Evolutionary conservation across 2,329 filamentous ascomycete species (phyloP), one percentile per base, ranked within the genome.

Genomic region (Colletotrichum theobromicola): DNA sequence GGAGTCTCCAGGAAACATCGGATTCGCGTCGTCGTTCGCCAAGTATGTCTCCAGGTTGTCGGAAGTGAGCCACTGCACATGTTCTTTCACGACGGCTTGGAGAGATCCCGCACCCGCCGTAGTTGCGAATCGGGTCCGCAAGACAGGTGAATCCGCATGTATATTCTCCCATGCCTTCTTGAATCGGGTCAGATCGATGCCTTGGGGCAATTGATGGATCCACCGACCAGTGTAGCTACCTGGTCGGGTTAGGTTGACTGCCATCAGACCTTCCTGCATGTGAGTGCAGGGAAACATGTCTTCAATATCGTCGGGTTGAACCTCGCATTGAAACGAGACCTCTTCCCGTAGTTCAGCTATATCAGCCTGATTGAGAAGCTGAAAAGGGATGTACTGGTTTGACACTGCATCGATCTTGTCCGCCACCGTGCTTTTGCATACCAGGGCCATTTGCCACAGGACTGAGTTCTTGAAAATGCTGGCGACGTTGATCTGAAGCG

Each of bases 1-100:
- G 0, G 77, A 75, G 2, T 68, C 63, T 9, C 79, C 79, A 7
- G 79, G 74, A 3, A 69, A 69, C 76, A 80, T 80, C 13, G 61
- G 61, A 21, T 74, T 42, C 6, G 74, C 42, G 15, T 74, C 64
- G n/a, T 74, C 70, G 7, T 62, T 10, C 2, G 65, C 53, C 7
- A 75, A 34, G 12, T 75, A 75, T 3, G 50, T 61, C 3, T 75
- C 70, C 10, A 75, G 74, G 18, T 75, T 8, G 24, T 67, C 8
- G 32, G 67, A 60, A 10, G 28, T 21, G 8, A 46, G 53, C 74
- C 74, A 75, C 4, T 55, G 37, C 4, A 74, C 46, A 5, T 7
- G 28, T 28, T 42, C 61, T 1, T 26, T 35, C 12, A 74, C 26
- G 4, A 75, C 61, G 5, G 92, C 42, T 87, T 97, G 18, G 93